Evolutionary conservation across 2,329 filamentous ascomycete genomes (phyloP), one percentile per base, ranked within the genome.

Genomic region (Exophiala viscosa): DNA sequence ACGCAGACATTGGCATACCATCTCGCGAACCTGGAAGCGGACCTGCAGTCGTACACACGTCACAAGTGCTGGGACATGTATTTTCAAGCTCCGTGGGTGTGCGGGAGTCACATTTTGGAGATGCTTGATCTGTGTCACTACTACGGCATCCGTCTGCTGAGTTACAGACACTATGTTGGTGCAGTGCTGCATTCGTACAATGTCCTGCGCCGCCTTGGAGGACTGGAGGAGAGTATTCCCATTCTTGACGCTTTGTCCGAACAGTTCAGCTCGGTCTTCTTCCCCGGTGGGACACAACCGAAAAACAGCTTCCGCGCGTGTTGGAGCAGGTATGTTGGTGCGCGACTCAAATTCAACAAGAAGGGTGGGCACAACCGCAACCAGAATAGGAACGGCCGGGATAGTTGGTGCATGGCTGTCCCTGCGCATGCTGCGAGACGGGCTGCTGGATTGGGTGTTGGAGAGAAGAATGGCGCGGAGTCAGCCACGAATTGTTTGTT

Each of bases 21-120:
- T 15, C 45, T 66, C 31, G 57, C 60, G 23, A 60, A 61, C 9
- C 39, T 66, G 23, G 52, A 60, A 17, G 20, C 13, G 6, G 60
- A 66, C n/a, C 36, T 66, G 11, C 42, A 54, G 10, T 28, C 45
- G 3, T 66, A 63, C 51, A 47, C 58, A 10, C 50, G 53, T 11
- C 48, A 59, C 34, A 62, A 59, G 28, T 58, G 60, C 41, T 66
- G 65, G 53, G 62, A 63, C 43, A 42, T 64, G 11, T 60, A 63
- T 43, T 65, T 66, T 40, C 64, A 66, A 39, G 62, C 63, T 3
- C 63, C 64, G 2, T 65, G 62, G 59, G 60, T 66, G 9, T 62
- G 57, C 5, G 64, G 64, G 5, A 59, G 54, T 28, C 64, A 66
- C 41, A 55, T 61, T 2, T 48, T 66, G n/a, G 64, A 66, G 38